A percentile compares a stretch with the other conserved stretches of the same genome.
These are phyloP conservation scores for Pichia membranifaciens DNA, from an alignment of 805 yeast species.

Conservation along the genomic window DNA sequence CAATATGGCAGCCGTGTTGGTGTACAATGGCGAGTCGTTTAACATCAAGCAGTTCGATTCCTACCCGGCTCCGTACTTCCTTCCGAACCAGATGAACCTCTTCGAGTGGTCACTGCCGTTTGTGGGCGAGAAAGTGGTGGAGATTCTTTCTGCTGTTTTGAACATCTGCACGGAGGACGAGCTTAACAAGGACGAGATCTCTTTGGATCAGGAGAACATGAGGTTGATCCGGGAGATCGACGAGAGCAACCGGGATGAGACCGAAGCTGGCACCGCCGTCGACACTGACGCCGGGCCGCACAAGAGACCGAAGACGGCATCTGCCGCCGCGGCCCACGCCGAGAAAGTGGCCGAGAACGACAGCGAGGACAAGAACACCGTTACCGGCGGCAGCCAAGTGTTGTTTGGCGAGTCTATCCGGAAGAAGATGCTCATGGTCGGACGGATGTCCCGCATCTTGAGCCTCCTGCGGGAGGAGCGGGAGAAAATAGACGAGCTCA, in stretches of 20 bases:
- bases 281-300: neutral
- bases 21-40: slow-evolving; percentile 87
- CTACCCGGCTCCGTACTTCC: slow-evolving; percentile 93
- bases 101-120: slow-evolving; percentile 97
- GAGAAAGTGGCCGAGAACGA: neutral
- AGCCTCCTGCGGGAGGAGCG: slow-evolving; percentile 82
- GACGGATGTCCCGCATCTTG: slow-evolving; percentile 84
- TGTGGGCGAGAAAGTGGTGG: slow-evolving; percentile 93
- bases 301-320: neutral
- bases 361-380: no score
- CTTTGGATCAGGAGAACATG: neutral
- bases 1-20: slow-evolving; percentile 91
- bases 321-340: neutral
- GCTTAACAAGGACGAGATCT: slow-evolving; percentile 28
- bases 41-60: slow-evolving; percentile 91
- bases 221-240: neutral
- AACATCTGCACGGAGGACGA: slow-evolving; percentile 95
- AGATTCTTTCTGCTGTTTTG: slow-evolving; percentile 81
- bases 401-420: slow-evolving; percentile 1
- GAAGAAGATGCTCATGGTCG: slow-evolving; percentile 5
- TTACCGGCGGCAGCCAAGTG: neutral
- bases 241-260: neutral
- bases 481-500: slow-evolving; percentile 77
- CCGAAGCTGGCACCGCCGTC: neutral
- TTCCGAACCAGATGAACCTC: slow-evolving; percentile 95